These are phyloP conservation scores for Fistulifera pelliculosa DNA, from an alignment of 108 stramenopile genomes.

Conservation along the genomic window DNA sequence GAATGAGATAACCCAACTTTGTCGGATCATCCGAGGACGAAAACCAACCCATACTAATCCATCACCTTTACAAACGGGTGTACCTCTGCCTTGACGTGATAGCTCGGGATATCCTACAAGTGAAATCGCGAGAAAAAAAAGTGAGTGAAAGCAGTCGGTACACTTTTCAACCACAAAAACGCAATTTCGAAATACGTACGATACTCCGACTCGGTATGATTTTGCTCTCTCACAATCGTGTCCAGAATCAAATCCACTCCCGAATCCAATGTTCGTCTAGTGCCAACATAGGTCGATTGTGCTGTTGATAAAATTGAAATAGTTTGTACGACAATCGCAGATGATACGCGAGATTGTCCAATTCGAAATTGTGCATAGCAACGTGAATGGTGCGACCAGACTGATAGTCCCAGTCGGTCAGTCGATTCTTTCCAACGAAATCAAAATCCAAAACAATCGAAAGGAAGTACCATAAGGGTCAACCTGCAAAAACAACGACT, in stretches of 20 bases:
- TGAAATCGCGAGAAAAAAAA: too few relatives aligned
- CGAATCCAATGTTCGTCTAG: not conserved
- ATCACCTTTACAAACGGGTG: too few relatives aligned
- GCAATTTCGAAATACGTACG: too few relatives aligned
- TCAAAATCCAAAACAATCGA: slow-evolving; percentile 5
- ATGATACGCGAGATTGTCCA: slow-evolving; percentile 5
- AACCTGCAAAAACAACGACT: not conserved
- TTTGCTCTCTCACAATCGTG: not conserved
- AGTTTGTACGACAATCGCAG: not conserved
- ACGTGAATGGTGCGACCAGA: slow-evolving; percentile 3
- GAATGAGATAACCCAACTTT: too few relatives aligned
- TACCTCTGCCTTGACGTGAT: too few relatives aligned
- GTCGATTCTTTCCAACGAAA: not conserved
- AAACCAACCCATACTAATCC: too few relatives aligned
- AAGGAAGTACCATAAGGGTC: slow-evolving; percentile 4
- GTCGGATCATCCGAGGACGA: too few relatives aligned
- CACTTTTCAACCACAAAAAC: too few relatives aligned
- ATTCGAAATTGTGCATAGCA: slow-evolving; percentile 8
- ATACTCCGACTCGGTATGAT: too few relatives aligned
- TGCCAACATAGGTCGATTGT: not conserved
- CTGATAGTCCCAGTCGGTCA: slow-evolving; percentile 1
- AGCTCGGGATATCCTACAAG: too few relatives aligned
- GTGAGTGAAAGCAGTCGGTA: too few relatives aligned
- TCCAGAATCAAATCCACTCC: not conserved
- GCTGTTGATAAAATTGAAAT: too few relatives aligned